phyloP scores from a whole-genome alignment of 129 eudicot genomes.

The Cynara cardunculus region DNA sequence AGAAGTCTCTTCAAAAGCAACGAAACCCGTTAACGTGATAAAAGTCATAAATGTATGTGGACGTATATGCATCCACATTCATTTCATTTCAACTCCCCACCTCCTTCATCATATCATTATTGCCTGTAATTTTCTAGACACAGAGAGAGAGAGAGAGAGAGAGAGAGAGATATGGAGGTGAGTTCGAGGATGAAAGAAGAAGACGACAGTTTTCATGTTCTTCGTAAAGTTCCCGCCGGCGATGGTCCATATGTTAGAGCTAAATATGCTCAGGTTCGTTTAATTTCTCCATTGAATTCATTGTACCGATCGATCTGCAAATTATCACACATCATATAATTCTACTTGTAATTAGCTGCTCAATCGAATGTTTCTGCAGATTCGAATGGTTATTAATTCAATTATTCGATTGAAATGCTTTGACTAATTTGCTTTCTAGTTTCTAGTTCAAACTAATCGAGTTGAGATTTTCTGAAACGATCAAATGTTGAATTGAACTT shows the following conservation, averaged over 20 bases:
- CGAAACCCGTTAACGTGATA: background rate
- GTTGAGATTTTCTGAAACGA: too few relatives aligned
- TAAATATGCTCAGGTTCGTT: constrained; percentile 67
- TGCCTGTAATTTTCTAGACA: background rate
- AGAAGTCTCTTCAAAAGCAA: background rate
- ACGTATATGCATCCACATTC: background rate
- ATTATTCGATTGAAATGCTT: background rate
- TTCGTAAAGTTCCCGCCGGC: constrained; percentile 69
- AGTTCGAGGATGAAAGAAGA: constrained; percentile 2
- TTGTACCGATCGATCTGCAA: background rate
- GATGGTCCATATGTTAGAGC: constrained; percentile 75
- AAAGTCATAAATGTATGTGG: constrained; percentile 3
- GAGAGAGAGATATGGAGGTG: constrained; percentile 4
- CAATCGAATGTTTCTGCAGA: background rate
- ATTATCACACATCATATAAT: background rate
- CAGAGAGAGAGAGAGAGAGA: constrained; percentile 5
- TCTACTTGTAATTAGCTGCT: background rate
- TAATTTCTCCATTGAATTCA: background rate
- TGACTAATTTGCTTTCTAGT: too few relatives aligned
- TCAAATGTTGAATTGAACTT: background rate
- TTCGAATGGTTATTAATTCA: background rate
- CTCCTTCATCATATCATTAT: background rate
- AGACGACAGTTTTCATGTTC: constrained; percentile 48
- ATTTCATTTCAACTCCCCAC: background rate
- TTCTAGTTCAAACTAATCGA: too few relatives aligned